These are phyloP conservation scores for Phanerochaete carnosa DNA, from an alignment of 768 basidiomycete genomes.

Conservation along the genomic window DNA sequence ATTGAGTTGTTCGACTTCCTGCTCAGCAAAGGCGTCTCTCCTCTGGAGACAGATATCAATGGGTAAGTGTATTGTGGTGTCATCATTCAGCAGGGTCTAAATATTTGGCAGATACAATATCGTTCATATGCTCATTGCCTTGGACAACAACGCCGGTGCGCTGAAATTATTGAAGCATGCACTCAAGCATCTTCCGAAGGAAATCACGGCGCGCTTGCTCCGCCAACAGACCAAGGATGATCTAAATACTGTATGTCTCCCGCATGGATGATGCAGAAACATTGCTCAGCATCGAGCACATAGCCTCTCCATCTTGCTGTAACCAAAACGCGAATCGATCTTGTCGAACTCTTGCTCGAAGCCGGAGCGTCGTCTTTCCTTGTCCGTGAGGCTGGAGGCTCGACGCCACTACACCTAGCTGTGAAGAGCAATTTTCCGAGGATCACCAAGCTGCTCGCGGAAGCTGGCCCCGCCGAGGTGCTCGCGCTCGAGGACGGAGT, in stretches of 20 bases:
- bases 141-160: conserved; percentile 23
- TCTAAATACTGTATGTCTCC: conserved; percentile 42
- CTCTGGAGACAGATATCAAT: conserved; percentile 38
- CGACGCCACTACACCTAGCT: conserved; percentile 51
- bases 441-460: conserved; percentile 38
- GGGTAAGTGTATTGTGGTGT: conserved; percentile 35
- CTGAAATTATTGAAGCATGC: conserved; percentile 35
- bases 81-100: not conserved
- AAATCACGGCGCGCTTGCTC: conserved; percentile 42
- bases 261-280: not conserved
- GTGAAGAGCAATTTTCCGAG: conserved; percentile 30
- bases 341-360: conserved; percentile 33
- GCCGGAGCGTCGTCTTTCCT: conserved; percentile 31
- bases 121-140: conserved; percentile 45
- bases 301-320: conserved; percentile 58
- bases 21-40: conserved; percentile 42
- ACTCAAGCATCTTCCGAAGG: conserved; percentile 47
- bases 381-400: conserved; percentile 44
- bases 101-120: conserved; percentile 47
- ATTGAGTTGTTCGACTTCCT: conserved; percentile 46
- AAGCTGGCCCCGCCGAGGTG: conserved; percentile 34
- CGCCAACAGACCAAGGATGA: conserved; percentile 42
- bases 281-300: not conserved
- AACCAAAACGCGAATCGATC: conserved; percentile 26
- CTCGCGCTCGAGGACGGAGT: conserved; percentile 46